A percentile compares a stretch with the other conserved stretches of the same genome.
Evolutionary conservation across 148 eudicot genomes (phyloP).

Genomic region (Arctostaphylos glauca): DNA sequence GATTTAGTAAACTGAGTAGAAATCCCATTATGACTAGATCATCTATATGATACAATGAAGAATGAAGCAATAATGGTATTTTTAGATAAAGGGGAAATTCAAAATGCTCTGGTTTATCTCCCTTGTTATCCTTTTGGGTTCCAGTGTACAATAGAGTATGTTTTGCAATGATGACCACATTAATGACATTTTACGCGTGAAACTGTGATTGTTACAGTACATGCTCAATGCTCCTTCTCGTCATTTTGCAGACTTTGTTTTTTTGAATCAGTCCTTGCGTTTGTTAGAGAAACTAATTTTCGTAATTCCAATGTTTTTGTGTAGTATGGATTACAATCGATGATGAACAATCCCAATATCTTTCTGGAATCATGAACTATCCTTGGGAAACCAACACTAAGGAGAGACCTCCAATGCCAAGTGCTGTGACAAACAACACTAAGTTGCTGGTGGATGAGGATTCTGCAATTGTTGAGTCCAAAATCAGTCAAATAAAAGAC

Average conservation of each 20-base stretch:
- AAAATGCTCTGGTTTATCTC: too few species aligned
- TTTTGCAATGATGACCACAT: not conserved
- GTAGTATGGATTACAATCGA: slow-evolving; percentile 83
- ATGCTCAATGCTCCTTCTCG: not conserved
- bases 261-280: not conserved
- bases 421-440: slow-evolving; percentile 28
- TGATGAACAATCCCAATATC: slow-evolving; percentile 62
- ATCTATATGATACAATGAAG: too few species aligned
- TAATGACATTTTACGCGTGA: too few species aligned
- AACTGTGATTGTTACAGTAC: not conserved
- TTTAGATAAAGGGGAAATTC: too few species aligned
- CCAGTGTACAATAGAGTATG: not conserved
- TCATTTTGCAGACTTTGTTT: not conserved
- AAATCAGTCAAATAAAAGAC: slow-evolving; percentile 89
- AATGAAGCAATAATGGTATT: too few species aligned
- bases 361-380: slow-evolving; percentile 50
- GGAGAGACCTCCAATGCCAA: slow-evolving; percentile 24
- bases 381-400: slow-evolving; percentile 31
- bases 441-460: slow-evolving; percentile 58
- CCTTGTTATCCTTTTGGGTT: too few species aligned
- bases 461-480: slow-evolving; percentile 64
- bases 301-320: slow-evolving; percentile 16
- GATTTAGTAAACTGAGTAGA: too few species aligned
- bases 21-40: too few species aligned
- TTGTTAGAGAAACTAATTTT: slow-evolving; percentile 17